A percentile compares a stretch with the other conserved stretches of the same genome.
Conservation (phyloP, 2,329 filamentous ascomycete genomes). For the Cadophora sp. region DNA sequence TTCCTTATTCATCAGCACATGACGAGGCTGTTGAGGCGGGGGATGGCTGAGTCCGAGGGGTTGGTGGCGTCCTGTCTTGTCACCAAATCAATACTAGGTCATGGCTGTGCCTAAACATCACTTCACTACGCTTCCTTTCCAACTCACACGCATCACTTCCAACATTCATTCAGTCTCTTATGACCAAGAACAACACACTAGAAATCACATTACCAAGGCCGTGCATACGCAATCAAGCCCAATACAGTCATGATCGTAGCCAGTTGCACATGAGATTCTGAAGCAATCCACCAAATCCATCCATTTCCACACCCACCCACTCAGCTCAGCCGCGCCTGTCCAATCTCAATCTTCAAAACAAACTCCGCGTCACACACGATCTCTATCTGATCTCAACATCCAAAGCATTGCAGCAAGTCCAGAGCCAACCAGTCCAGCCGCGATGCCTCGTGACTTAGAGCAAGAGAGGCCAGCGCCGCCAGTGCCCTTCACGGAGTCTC, state of each 20-base stretch:
- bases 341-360: background rate
- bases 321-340: slow-evolving; percentile 4
- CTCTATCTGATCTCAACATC: background rate
- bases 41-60: slow-evolving; percentile 5
- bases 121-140: background rate
- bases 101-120: slow-evolving; percentile 10
- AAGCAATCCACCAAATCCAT: background rate
- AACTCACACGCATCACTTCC: background rate
- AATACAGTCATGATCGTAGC: background rate
- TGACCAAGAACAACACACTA: background rate
- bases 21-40: slow-evolving; percentile 14
- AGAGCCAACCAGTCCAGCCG: slow-evolving; percentile 2
- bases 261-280: background rate
- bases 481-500: slow-evolving; percentile 33
- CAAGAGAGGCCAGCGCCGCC: slow-evolving; percentile 18
- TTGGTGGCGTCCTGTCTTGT: background rate
- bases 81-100: slow-evolving; percentile 5
- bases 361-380: slow-evolving; percentile 16
- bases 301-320: background rate
- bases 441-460: slow-evolving; percentile 30
- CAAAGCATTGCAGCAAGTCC: background rate
- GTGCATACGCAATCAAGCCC: background rate
- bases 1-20: slow-evolving; percentile 7
- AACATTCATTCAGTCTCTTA: background rate
- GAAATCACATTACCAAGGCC: background rate